Conservation (phyloP, 2,329 filamentous ascomycete genomes). For the Penicillium sp. region DNA sequence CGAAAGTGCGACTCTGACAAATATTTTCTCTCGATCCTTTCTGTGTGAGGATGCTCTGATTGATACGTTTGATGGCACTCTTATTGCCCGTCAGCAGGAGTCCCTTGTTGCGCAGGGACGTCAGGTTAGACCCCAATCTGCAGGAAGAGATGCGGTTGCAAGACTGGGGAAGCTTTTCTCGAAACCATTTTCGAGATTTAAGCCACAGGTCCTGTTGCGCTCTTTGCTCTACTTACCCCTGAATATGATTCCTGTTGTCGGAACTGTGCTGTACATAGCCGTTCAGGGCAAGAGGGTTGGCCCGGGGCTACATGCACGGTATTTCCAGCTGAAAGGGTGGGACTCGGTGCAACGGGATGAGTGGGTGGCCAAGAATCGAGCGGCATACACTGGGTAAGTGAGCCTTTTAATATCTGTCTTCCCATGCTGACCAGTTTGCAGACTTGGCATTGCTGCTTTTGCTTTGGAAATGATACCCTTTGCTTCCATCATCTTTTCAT, state of each 20-base stretch:
- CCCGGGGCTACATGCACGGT: constrained; percentile 61
- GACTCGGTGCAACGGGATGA: constrained; percentile 61
- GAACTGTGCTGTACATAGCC: constrained; percentile 76
- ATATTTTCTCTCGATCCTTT: constrained; percentile 65
- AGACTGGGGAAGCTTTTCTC: constrained; percentile 59
- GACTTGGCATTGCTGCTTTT: constrained; percentile 72
- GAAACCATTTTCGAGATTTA: constrained; percentile 52
- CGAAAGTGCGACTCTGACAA: constrained; percentile 56
- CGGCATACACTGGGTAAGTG: constrained; percentile 77
- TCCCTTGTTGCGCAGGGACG: constrained; percentile 72
- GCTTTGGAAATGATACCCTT: constrained; percentile 83
- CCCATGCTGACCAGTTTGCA: constrained; percentile 28
- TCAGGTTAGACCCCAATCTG: constrained; percentile 59
- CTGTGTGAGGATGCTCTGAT: constrained; percentile 78
- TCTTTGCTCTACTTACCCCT: constrained; percentile 85
- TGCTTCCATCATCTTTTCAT: constrained; percentile 78
- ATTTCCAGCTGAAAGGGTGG: constrained; percentile 92
- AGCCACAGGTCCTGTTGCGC: constrained; percentile 64
- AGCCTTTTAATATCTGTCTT: neutral
- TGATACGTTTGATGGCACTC: constrained; percentile 81
- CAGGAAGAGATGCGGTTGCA: constrained; percentile 50
- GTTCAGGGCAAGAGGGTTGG: constrained; percentile 66
- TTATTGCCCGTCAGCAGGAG: constrained; percentile 56
- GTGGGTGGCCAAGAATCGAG: constrained; percentile 69
- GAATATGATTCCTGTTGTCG: constrained; percentile 89